Conservation (phyloP, 2,329 filamentous ascomycete species). For the Magnaporthiopsis poae region DNA sequence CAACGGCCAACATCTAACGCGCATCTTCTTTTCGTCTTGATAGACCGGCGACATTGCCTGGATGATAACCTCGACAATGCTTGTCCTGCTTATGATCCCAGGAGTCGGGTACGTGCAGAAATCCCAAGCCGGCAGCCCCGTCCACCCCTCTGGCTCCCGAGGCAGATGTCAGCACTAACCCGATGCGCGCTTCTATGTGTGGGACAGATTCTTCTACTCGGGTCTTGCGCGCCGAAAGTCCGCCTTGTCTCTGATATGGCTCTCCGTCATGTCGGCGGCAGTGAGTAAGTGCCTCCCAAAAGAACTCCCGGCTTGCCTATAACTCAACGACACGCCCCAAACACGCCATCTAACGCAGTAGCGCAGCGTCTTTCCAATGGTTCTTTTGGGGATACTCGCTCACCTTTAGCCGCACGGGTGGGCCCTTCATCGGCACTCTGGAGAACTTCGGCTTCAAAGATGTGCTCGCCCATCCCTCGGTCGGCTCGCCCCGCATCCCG, state of each 20-base stretch:
- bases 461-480: constrained; percentile 65
- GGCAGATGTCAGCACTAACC: background rate
- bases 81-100: constrained; percentile 86
- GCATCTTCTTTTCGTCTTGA: background rate
- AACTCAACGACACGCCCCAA: too few relatives aligned
- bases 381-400: constrained; percentile 93
- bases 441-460: constrained; percentile 72
- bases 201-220: constrained; percentile 71
- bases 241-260: constrained; percentile 74
- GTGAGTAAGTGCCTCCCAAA: constrained; percentile 28
- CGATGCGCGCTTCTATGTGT: background rate
- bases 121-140: background rate
- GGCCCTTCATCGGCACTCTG: constrained; percentile 68
- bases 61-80: constrained; percentile 65
- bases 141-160: too few relatives aligned
- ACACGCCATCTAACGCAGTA: too few relatives aligned
- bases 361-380: constrained; percentile 65
- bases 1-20: constrained; percentile 6
- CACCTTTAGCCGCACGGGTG: constrained; percentile 71
- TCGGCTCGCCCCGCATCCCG: constrained; percentile 61
- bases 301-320: too few relatives aligned
- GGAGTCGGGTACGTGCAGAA: constrained; percentile 57
- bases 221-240: constrained; percentile 83
- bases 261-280: constrained; percentile 70
- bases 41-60: constrained; percentile 75